Percentiles rank a stretch among this genome's conserved stretches.
Conservation (phyloP, 1,139 yeast genomes). For the Fermentozyma sake region DNA sequence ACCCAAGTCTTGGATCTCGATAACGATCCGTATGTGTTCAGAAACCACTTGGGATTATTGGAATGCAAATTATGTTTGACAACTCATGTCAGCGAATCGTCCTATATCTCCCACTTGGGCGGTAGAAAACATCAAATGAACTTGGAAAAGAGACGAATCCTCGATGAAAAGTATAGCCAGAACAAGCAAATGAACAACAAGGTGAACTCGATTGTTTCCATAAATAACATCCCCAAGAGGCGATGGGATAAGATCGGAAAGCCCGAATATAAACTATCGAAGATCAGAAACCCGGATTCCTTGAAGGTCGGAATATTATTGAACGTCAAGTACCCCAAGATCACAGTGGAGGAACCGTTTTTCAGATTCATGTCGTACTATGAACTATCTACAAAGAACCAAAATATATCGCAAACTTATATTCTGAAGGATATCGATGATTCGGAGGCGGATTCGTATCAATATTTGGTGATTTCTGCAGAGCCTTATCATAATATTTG, state of each 20-base stretch:
- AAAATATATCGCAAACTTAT: slow-evolving; percentile 21
- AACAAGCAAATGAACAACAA: slow-evolving; percentile 1
- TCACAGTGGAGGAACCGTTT: slow-evolving; percentile 49
- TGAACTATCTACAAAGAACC: slow-evolving; percentile 53
- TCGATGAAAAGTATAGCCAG: slow-evolving; percentile 31
- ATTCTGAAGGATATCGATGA: slow-evolving; percentile 19
- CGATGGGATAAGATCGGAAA: slow-evolving; percentile 61
- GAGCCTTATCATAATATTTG: slow-evolving; percentile 82
- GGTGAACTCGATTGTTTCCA: slow-evolving; percentile 8
- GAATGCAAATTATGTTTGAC: slow-evolving; percentile 79
- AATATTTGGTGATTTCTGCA: slow-evolving; percentile 70
- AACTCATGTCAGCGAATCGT: slow-evolving; percentile 68
- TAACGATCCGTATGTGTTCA: slow-evolving; percentile 72
- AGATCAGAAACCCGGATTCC: slow-evolving; percentile 58
- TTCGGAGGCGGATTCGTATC: slow-evolving; percentile 37
- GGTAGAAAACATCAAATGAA: slow-evolving; percentile 74
- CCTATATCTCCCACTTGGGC: slow-evolving; percentile 74
- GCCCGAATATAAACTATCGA: slow-evolving; percentile 65
- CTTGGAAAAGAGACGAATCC: slow-evolving; percentile 52
- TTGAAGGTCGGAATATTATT: slow-evolving; percentile 59
- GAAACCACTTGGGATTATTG: slow-evolving; percentile 66
- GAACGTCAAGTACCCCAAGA: slow-evolving; percentile 51
- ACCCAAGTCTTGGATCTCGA: slow-evolving; percentile 60
- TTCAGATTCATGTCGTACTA: slow-evolving; percentile 72
- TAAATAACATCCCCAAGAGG: slow-evolving; percentile 32